Conservation (phyloP, 1,284 basidiomycete species). For the Mycena sp. region DNA sequence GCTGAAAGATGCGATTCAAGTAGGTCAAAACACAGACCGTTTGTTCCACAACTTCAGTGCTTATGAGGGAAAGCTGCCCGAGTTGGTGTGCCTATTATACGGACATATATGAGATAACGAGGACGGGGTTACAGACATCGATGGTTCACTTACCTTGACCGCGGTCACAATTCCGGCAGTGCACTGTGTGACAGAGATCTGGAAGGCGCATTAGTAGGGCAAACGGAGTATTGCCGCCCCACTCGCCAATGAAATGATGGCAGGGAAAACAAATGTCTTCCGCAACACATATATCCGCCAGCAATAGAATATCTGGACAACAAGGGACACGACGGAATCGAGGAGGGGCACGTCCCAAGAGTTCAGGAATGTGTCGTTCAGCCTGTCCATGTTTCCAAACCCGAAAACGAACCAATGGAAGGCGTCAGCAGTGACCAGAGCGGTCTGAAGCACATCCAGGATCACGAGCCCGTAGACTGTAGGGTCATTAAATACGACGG, state of each 20-base stretch:
- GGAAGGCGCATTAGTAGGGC: too few relatives aligned
- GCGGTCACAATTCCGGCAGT: too few relatives aligned
- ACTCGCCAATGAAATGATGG: too few relatives aligned
- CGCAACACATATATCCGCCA: slow-evolving; percentile 28
- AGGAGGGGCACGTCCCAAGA: slow-evolving; percentile 29
- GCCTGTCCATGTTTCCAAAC: slow-evolving; percentile 20
- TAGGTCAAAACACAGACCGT: not conserved
- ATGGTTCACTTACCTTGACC: too few relatives aligned
- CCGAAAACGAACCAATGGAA: slow-evolving; percentile 33
- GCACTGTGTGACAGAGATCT: too few relatives aligned
- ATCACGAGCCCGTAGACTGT: slow-evolving; percentile 23
- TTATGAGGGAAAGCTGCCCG: not conserved
- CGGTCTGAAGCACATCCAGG: slow-evolving; percentile 25
- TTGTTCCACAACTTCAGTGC: not conserved
- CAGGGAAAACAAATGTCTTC: too few relatives aligned
- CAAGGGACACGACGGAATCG: slow-evolving; percentile 23
- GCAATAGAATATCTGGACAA: slow-evolving; percentile 29
- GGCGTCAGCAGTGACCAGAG: slow-evolving; percentile 25
- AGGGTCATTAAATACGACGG: too few relatives aligned
- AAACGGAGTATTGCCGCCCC: too few relatives aligned
- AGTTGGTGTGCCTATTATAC: slow-evolving; percentile 1
- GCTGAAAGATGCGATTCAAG: not conserved
- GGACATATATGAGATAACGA: too few relatives aligned
- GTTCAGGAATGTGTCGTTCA: slow-evolving; percentile 29
- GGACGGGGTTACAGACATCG: too few relatives aligned